These are phyloP conservation scores for Lupinus albus DNA, from an alignment of 306 rosid species.

Conservation along the genomic window DNA sequence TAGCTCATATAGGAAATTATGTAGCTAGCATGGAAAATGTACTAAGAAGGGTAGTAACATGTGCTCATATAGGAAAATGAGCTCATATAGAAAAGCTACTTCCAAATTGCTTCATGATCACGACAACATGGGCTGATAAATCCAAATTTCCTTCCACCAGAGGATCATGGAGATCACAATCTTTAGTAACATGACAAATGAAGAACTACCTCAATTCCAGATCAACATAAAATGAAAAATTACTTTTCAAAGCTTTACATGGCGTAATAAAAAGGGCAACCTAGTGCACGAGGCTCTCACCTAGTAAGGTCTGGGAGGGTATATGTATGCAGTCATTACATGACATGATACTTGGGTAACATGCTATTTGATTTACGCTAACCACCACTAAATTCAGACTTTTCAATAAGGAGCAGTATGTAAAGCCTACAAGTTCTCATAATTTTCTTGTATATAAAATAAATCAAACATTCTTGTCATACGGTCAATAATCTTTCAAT, in stretches of 20 bases:
- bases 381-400: neutral
- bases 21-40: slow-evolving; percentile 20
- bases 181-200: neutral
- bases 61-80: too few relatives aligned
- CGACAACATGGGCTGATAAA: slow-evolving; percentile 9
- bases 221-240: slow-evolving; percentile 20
- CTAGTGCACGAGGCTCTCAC: too few relatives aligned
- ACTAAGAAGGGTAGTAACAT: neutral
- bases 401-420: neutral
- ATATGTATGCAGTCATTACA: too few relatives aligned
- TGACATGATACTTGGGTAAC: neutral
- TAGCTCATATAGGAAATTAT: neutral
- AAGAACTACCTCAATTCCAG: slow-evolving; percentile 11
- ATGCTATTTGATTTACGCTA: neutral
- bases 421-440: neutral
- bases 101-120: slow-evolving; percentile 3
- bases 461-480: neutral
- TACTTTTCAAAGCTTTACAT: neutral
- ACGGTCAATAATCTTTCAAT: neutral
- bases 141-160: neutral
- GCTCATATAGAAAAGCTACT: too few relatives aligned
- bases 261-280: too few relatives aligned
- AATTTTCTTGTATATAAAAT: slow-evolving; percentile 12
- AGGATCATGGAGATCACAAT: slow-evolving; percentile 21
- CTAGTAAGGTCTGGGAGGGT: too few relatives aligned